These are phyloP conservation scores for Zygotorulaspora chibaensis DNA, from an alignment of 805 yeast genomes.

Conservation along the genomic window DNA sequence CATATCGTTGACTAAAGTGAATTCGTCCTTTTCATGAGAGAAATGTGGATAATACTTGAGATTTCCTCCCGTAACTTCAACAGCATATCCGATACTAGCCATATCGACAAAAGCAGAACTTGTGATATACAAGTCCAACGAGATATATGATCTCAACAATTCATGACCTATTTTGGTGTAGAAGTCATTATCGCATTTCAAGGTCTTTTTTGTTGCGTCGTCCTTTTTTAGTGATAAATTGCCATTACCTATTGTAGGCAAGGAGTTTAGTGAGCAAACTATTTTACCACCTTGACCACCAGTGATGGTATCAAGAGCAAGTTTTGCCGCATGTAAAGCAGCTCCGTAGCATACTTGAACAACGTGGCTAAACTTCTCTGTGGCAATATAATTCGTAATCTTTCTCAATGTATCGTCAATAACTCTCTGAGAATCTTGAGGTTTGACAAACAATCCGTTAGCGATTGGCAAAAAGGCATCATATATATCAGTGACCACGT, in stretches of 20 bases:
- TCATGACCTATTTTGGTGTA: conserved; percentile 58
- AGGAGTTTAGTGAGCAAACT: conserved; percentile 55
- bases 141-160: conserved; percentile 55
- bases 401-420: conserved; percentile 66
- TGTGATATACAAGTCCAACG: conserved; percentile 72
- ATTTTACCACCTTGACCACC: conserved; percentile 79
- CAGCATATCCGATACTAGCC: conserved; percentile 63
- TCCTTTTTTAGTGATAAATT: conserved; percentile 43
- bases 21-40: conserved; percentile 63
- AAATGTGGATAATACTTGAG: conserved; percentile 64
- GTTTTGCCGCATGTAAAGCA: conserved; percentile 64
- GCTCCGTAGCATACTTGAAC: conserved; percentile 72
- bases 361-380: conserved; percentile 26
- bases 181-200: conserved; percentile 56
- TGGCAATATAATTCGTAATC: conserved; percentile 36
- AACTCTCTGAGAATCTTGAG: conserved; percentile 55
- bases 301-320: conserved; percentile 50
- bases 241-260: conserved; percentile 85
- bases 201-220: conserved; percentile 46
- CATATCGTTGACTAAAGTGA: conserved; percentile 57
- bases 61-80: conserved; percentile 66
- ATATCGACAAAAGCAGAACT: conserved; percentile 64
- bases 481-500: conserved; percentile 60
- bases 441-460: conserved; percentile 76
- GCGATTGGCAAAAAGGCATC: conserved; percentile 66